Evolutionary conservation across 345 rosid species (phyloP), one percentile per base, ranked within the genome.

Genomic region (Physaria fendleri): DNA sequence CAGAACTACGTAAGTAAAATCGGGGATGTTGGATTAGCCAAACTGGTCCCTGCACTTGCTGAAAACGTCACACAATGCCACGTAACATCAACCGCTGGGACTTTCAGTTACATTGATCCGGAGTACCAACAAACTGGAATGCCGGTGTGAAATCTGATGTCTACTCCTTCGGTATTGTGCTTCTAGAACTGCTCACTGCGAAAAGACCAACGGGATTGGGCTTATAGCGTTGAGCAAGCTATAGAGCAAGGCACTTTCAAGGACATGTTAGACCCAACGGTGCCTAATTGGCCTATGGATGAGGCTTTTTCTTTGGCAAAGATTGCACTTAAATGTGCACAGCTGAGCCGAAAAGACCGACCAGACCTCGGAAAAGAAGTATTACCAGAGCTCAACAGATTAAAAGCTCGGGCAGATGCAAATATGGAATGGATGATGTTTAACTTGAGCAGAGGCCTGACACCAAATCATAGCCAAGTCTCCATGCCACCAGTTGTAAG

Each of bases 41-140:
- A 78, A 75, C 82, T 92, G 35, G 94, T 92, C 8, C 97, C 98
- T 25, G 84, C 84, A 5, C 67, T 78, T 13, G 88, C 95, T 2
- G 97, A 88, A 72, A 88, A 74, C 38, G 82, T 77, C 25, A 84
- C 98, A 0, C 97, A 88, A 53, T 84, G 48, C 62, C 81, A 64
- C 56, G 58, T 86, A 71, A 83, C 95, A 3, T 79, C 98, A 24
- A 61, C 97, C 0, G 97, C 97, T 0, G 98, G 98, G 35, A 92
- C 95, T 3, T 85, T 88, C 74, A 84, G 95, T 73, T 92, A 92
- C 56, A 92, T 92, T 3, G 98, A 92, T 39, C 98, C 98, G 0
- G 98, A 92, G 69, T 92, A 92, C 72, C 98, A 92, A 52, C 94
- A 88, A 74, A 88, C 98, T 0, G 98, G 98, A 59, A 81, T 86